Base-by-base conservation (phyloP, 495 filamentous ascomycete species). In the Daldinia decipiens region DNA sequence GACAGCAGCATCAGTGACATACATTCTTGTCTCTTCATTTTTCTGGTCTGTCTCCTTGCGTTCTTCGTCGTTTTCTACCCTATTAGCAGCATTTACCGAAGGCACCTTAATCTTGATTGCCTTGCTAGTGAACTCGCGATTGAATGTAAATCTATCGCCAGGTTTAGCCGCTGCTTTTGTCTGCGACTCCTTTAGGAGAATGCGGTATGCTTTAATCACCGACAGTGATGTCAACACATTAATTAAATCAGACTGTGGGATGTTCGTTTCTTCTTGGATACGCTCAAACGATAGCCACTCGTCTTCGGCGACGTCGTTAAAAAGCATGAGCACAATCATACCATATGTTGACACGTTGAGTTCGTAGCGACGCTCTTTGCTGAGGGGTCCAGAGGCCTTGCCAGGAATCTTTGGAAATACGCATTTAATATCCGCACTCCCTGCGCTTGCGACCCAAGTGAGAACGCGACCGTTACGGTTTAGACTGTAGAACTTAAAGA, bases 321-420 rank as follows among this genome's bases (percentile, higher is more conserved):
- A 99, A 0, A 97, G 87, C 54, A 95, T 70, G 29, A 99, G 81
- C 17, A 99, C 90, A 34, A 98, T 76, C 92, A 98, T 95, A 62
- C 89, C 93, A 74, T 95, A 97, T 0, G 95, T 99, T 1, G 93
- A 89, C 2, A 98, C 93, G 62, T 93, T 97, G 40, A 99, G 80
- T 66, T 99, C 95, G 73, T 97, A 92, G 7, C 91, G 89, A 40
- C 90, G 86, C 21, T 92, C 89, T 74, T 89, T 93, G 60, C 81
- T 82, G n/a, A 88, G 78, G 11, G 82, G 76, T 15, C 87, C 86
- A 12, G 86, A 88, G n/a, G 88, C 84, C 60, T 91, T 89, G 12
- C 86, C 84, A 12, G 83, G 79, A 1, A 89, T 75, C 71, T 89
- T 89, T 19, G 89, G 87, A 75, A 98, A 98, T 2, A 85, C 82